Percentiles rank a stretch among this genome's conserved stretches.
Conservation (phyloP, 148 eudicot species). For the Rhododendron ferrugineum region DNA sequence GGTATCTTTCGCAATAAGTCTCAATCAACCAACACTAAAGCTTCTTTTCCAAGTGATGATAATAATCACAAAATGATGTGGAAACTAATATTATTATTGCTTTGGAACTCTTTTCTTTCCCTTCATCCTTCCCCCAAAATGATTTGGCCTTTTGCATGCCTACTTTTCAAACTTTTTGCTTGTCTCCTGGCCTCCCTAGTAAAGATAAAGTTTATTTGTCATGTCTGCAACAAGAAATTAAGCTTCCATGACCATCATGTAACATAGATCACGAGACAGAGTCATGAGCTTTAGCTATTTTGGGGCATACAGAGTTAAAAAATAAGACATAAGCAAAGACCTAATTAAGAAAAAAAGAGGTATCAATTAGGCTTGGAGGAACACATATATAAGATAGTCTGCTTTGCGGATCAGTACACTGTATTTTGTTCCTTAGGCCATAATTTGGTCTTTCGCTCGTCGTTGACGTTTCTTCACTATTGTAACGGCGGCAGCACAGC, state of each 20-base stretch:
- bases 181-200: background rate
- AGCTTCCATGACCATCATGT: background rate
- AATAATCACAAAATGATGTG: slow-evolving; percentile 9
- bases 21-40: slow-evolving; percentile 18
- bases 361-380: no score
- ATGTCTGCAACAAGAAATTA: background rate
- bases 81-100: slow-evolving; percentile 10
- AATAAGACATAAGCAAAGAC: no score
- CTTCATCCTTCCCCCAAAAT: slow-evolving; percentile 20
- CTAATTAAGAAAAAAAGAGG: no score
- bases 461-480: no score
- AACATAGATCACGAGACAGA: background rate
- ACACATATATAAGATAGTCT: no score
- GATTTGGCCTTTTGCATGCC: slow-evolving; percentile 19
- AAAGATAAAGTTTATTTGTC: background rate
- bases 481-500: no score
- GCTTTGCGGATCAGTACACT: no score
- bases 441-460: no score
- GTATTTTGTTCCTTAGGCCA: no score
- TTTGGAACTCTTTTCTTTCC: slow-evolving; percentile 12
- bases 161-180: background rate
- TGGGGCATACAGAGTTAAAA: background rate
- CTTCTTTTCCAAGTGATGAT: slow-evolving; percentile 22
- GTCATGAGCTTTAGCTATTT: background rate
- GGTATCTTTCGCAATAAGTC: background rate